Percentiles rank a stretch among this genome's conserved stretches.
These are phyloP conservation scores for Microbotryum intermedium DNA, from an alignment of 1,284 basidiomycete genomes.

Conservation along the genomic window DNA sequence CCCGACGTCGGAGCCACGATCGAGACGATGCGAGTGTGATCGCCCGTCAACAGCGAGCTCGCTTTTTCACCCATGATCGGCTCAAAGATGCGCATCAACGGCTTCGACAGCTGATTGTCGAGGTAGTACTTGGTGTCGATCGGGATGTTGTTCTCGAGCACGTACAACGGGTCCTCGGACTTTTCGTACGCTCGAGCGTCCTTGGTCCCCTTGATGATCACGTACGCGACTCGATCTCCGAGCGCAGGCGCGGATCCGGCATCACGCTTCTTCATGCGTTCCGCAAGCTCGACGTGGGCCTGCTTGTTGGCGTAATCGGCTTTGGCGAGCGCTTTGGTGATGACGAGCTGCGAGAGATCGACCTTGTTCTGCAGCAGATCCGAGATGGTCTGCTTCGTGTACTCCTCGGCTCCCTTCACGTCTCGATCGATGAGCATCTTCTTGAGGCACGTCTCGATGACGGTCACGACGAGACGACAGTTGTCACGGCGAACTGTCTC, in stretches of 20 bases:
- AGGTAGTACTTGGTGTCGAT: constrained; percentile 96
- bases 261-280: constrained; percentile 88
- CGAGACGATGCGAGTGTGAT: constrained; percentile 77
- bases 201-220: constrained; percentile 93
- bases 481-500: constrained; percentile 97
- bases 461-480: constrained; percentile 86
- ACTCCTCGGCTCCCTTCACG: constrained; percentile 85
- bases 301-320: constrained; percentile 82
- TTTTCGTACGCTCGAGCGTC: constrained; percentile 97
- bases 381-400: constrained; percentile 82
- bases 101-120: constrained; percentile 92
- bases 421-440: constrained; percentile 94
- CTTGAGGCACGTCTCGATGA: constrained; percentile 90
- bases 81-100: constrained; percentile 90
- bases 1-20: constrained; percentile 86
- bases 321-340: constrained; percentile 90
- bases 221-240: constrained; percentile 93
- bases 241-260: constrained; percentile 79
- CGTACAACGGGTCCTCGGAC: constrained; percentile 90
- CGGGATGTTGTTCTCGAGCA: constrained; percentile 90
- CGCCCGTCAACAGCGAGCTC: constrained; percentile 69
- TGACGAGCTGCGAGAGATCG: constrained; percentile 95
- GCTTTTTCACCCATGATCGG: constrained; percentile 91
- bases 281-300: constrained; percentile 87
- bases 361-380: constrained; percentile 90